These are phyloP conservation scores for Botryobasidium botryosum DNA, from an alignment of 768 basidiomycete species.

Conservation along the genomic window DNA sequence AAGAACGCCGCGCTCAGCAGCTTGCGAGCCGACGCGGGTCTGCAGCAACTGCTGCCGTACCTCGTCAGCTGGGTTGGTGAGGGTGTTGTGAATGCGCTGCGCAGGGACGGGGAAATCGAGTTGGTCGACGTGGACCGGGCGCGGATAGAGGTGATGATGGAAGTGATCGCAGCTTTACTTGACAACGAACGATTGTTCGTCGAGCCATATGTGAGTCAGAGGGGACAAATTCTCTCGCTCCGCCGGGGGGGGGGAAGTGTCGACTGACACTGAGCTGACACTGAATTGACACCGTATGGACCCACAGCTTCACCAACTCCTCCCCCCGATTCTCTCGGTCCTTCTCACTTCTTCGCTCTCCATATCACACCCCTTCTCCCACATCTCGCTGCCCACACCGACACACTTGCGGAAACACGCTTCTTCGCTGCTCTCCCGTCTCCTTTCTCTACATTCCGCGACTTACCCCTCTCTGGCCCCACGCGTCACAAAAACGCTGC, in stretches of 20 bases:
- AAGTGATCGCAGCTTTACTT: conserved; percentile 68
- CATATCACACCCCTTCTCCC: conserved; percentile 32
- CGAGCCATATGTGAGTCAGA: conserved; percentile 78
- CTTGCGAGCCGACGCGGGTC: conserved; percentile 72
- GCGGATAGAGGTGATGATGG: conserved; percentile 64
- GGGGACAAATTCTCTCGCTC: not conserved
- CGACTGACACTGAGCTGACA: no score
- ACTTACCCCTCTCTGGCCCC: conserved; percentile 77
- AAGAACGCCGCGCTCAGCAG: conserved; percentile 82
- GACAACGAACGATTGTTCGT: conserved; percentile 82
- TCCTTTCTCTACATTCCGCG: conserved; percentile 69
- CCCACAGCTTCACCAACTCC: conserved; percentile 92
- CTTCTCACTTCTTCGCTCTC: conserved; percentile 80
- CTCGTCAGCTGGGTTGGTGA: conserved; percentile 91
- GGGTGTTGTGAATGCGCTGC: conserved; percentile 52
- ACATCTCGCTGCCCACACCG: conserved; percentile 13
- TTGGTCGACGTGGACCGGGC: conserved; percentile 35
- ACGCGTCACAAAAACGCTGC: conserved; percentile 85
- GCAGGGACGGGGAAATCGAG: conserved; percentile 36
- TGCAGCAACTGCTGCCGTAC: conserved; percentile 85
- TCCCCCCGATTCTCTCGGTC: conserved; percentile 82
- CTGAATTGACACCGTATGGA: no score
- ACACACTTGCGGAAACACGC: conserved; percentile 64
- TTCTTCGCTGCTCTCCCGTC: conserved; percentile 65
- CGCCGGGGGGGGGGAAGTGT: no score